Percentiles rank a stretch among this genome's conserved stretches.
Conservation (phyloP, 805 yeast species). For the Saccharomycopsis sp. region DNA sequence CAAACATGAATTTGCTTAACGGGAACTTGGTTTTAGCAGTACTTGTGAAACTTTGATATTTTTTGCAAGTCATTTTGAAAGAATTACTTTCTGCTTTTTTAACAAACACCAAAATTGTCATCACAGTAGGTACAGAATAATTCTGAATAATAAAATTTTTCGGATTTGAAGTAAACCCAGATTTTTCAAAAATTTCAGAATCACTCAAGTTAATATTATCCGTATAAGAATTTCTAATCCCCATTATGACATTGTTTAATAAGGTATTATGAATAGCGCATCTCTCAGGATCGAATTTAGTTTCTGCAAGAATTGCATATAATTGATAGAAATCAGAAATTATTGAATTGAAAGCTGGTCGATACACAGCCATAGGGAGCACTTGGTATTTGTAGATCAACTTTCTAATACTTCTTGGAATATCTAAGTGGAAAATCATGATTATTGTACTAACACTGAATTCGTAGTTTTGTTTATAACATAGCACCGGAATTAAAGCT, state of each 20-base stretch:
- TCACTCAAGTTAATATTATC: conserved; percentile 7
- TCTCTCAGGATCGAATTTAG: neutral
- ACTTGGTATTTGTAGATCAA: conserved; percentile 1
- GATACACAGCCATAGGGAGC: conserved; percentile 9
- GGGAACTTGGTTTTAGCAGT: conserved; percentile 9
- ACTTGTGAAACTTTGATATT: conserved; percentile 11
- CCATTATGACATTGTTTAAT: conserved; percentile 1
- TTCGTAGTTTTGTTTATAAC: conserved; percentile 1
- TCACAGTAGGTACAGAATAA: conserved; percentile 24
- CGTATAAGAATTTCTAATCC: conserved; percentile 5
- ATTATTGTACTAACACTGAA: conserved; percentile 1
- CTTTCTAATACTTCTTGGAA: conserved; percentile 3
- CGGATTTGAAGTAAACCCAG: conserved; percentile 44
- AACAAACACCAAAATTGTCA: conserved; percentile 2
- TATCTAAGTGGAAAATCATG: neutral
- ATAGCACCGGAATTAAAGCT: conserved; percentile 1
- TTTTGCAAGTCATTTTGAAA: conserved; percentile 3
- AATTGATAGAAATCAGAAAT: neutral
- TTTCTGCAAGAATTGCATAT: neutral
- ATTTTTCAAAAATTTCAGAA: conserved; percentile 29
- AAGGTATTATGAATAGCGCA: neutral
- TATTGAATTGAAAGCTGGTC: neutral
- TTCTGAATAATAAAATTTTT: conserved; percentile 35
- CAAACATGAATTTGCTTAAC: conserved; percentile 10
- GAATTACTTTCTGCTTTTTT: neutral